Evolutionary conservation across 2,329 filamentous ascomycete genomes (phyloP).

Genomic region (Diaporthe nobilis): DNA sequence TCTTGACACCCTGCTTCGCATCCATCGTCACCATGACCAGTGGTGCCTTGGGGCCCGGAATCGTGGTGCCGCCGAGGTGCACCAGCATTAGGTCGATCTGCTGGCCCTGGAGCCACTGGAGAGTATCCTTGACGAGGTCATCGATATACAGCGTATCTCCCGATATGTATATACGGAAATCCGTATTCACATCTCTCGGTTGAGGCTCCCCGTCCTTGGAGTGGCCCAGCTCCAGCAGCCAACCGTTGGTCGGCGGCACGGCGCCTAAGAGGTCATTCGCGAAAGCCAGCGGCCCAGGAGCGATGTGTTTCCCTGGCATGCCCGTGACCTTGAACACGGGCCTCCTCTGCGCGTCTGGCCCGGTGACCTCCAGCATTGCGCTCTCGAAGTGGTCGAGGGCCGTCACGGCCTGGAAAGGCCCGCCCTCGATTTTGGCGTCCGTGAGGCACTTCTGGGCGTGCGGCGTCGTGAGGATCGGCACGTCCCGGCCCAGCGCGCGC

Average conservation of each 20-base stretch:
- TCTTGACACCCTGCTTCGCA: constrained; percentile 71
- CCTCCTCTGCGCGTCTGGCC: constrained; percentile 30
- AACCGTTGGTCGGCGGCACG: constrained; percentile 76
- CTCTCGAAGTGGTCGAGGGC: constrained; percentile 70
- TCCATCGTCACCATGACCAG: constrained; percentile 80
- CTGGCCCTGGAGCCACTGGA: constrained; percentile 64
- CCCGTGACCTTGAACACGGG: constrained; percentile 70
- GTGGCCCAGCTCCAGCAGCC: constrained; percentile 75
- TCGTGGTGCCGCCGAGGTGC: constrained; percentile 76
- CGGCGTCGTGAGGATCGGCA: constrained; percentile 75
- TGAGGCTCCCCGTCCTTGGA: constrained; percentile 37
- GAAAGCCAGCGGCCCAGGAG: constrained; percentile 53
- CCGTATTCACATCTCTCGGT: constrained; percentile 55
- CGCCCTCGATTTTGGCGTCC: constrained; percentile 54
- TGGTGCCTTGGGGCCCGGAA: constrained; percentile 70
- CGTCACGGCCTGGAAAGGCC: constrained; percentile 66
- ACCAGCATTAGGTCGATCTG: constrained; percentile 77
- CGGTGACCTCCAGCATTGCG: constrained; percentile 53
- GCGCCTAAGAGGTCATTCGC: constrained; percentile 57
- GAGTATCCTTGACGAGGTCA: constrained; percentile 73
- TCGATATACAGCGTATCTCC: constrained; percentile 73
- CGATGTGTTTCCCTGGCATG: constrained; percentile 76
- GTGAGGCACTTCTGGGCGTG: constrained; percentile 70
- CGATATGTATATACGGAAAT: constrained; percentile 76
- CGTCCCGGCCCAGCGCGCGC: constrained; percentile 57